These are phyloP conservation scores for Aspergillus sp. DNA, from an alignment of 2,329 filamentous ascomycete species.

Conservation along the genomic window DNA sequence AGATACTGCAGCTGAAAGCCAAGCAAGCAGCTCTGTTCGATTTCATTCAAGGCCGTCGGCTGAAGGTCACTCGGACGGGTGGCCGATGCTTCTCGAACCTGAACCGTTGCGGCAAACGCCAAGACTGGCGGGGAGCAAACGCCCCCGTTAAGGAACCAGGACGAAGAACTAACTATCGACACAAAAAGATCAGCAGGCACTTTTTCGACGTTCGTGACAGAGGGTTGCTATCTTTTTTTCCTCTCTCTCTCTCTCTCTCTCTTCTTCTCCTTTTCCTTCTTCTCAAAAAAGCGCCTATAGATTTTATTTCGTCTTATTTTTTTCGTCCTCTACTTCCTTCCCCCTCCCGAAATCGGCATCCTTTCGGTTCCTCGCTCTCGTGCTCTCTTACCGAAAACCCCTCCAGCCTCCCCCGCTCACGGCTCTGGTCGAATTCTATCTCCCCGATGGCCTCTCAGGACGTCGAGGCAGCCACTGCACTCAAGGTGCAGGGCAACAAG, in stretches of 20 bases:
- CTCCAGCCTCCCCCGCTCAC: conserved; percentile 18
- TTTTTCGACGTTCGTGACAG: neutral
- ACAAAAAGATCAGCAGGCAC: neutral
- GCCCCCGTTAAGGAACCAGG: conserved; percentile 6
- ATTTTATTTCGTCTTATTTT: neutral
- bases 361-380: conserved; percentile 8
- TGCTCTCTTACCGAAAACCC: conserved; percentile 18
- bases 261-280: neutral
- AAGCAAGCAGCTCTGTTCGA: neutral
- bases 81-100: conserved; percentile 27
- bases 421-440: neutral
- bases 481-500: conserved; percentile 94
- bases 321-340: neutral
- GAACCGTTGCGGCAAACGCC: conserved; percentile 22
- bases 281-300: too few species aligned
- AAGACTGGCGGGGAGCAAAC: conserved; percentile 26
- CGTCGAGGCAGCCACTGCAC: conserved; percentile 69
- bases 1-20: neutral
- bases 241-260: neutral
- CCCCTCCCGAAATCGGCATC: neutral
- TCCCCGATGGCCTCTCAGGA: conserved; percentile 42
- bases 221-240: neutral
- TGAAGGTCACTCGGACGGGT: neutral
- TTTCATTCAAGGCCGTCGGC: neutral
- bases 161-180: neutral